phyloP scores from a whole-genome alignment of 345 rosid species.

The Zanthoxylum bungeanum region DNA sequence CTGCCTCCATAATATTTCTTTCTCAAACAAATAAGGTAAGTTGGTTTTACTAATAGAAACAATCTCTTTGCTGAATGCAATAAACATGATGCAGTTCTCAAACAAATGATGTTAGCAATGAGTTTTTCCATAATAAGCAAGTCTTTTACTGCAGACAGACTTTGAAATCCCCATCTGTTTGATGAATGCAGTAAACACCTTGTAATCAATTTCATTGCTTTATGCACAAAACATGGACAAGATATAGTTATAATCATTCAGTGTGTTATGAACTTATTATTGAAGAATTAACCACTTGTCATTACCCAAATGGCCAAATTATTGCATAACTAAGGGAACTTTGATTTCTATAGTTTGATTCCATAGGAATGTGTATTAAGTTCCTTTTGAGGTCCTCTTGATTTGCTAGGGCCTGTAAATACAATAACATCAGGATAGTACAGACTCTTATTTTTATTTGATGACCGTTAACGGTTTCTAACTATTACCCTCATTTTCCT shows the following conservation, averaged over 20 bases:
- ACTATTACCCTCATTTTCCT: conserved; percentile 2
- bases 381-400: neutral
- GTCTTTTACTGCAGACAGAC: neutral
- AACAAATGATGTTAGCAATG: neutral
- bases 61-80: no score
- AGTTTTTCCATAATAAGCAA: neutral
- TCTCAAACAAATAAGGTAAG: conserved; percentile 65
- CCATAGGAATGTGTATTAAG: neutral
- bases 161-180: neutral
- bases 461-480: conserved; percentile 7
- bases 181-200: neutral
- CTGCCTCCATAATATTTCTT: conserved; percentile 54
- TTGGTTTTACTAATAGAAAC: conserved; percentile 10
- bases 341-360: neutral
- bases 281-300: no score
- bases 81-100: no score
- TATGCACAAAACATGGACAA: neutral
- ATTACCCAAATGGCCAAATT: neutral
- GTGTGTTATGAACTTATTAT: neutral
- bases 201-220: neutral
- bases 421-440: neutral
- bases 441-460: neutral
- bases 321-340: neutral
- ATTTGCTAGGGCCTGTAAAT: neutral
- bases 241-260: neutral